phyloP scores from a whole-genome alignment of 768 basidiomycete species.

The Tephrocybe sp. region DNA sequence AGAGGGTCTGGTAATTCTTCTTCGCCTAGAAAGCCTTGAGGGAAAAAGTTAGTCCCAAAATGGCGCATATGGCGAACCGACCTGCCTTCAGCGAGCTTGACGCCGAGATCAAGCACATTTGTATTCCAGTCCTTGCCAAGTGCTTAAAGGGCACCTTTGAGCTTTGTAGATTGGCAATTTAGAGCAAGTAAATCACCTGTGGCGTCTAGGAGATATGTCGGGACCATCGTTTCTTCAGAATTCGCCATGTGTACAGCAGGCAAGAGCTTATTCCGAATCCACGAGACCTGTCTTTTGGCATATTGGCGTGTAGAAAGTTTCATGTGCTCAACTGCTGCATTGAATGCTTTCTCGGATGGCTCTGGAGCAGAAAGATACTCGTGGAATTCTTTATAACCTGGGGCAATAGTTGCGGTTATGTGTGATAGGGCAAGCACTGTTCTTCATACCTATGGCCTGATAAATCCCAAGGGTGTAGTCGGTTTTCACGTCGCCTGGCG shows the following conservation, averaged over 20 bases:
- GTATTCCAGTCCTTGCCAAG: slow-evolving; percentile 57
- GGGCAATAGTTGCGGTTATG: slow-evolving; percentile 1
- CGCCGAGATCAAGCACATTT: slow-evolving; percentile 53
- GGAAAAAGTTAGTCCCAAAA: not conserved
- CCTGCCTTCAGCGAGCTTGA: slow-evolving; percentile 49
- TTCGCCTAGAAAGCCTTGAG: slow-evolving; percentile 58
- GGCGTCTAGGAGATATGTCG: slow-evolving; percentile 65
- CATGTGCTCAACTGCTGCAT: slow-evolving; percentile 70
- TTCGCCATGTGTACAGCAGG: slow-evolving; percentile 64
- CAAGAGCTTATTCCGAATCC: slow-evolving; percentile 89
- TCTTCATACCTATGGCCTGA: slow-evolving; percentile 79
- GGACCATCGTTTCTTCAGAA: slow-evolving; percentile 27
- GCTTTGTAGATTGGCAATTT: not conserved
- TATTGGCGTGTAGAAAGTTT: slow-evolving; percentile 89
- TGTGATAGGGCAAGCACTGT: not conserved
- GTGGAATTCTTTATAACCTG: slow-evolving; percentile 93
- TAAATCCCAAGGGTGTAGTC: slow-evolving; percentile 87
- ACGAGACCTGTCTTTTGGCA: slow-evolving; percentile 86
- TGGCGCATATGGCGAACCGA: not conserved
- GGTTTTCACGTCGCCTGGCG: slow-evolving; percentile 12
- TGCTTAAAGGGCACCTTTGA: slow-evolving; percentile 34
- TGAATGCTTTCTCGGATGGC: slow-evolving; percentile 42
- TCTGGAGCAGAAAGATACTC: slow-evolving; percentile 52
- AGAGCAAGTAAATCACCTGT: slow-evolving; percentile 44
- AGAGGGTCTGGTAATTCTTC: slow-evolving; percentile 54